Percentiles rank a stretch among this genome's conserved stretches.
phyloP scores from a whole-genome alignment of 1,139 yeast genomes.

The Diutina pseudorugosa region DNA sequence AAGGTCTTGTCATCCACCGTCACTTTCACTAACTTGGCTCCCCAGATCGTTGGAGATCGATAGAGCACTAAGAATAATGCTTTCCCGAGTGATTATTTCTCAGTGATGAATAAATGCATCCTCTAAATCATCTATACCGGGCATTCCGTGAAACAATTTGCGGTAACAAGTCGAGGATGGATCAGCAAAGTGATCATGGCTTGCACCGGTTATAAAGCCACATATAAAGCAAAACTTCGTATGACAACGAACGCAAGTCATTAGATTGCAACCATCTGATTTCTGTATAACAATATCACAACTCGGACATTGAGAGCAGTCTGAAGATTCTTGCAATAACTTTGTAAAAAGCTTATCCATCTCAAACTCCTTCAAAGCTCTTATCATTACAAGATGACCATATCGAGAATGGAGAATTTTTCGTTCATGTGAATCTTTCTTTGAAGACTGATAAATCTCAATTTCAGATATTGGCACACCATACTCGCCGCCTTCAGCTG shows the following conservation, averaged over 20 bases:
- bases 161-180: constrained; percentile 35
- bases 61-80: too few species aligned
- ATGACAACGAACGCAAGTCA: constrained; percentile 43
- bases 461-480: constrained; percentile 33
- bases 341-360: constrained; percentile 39
- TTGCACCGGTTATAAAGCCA: constrained; percentile 29
- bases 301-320: constrained; percentile 39
- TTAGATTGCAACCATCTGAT: constrained; percentile 57
- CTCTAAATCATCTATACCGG: constrained; percentile 15
- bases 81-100: not conserved
- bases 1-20: too few species aligned
- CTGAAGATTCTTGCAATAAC: constrained; percentile 29
- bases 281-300: constrained; percentile 45
- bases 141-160: constrained; percentile 45
- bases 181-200: constrained; percentile 43
- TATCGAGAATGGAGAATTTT: constrained; percentile 32
- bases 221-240: constrained; percentile 48
- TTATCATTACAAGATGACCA: constrained; percentile 33
- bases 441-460: constrained; percentile 22
- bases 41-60: too few species aligned
- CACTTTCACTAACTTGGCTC: too few species aligned
- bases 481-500: constrained; percentile 24
- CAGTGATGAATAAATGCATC: not conserved
- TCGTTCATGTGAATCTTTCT: constrained; percentile 18
- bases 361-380: constrained; percentile 31